These are phyloP conservation scores for Penicillium canescens DNA, from an alignment of 495 filamentous ascomycete species.

Conservation along the genomic window DNA sequence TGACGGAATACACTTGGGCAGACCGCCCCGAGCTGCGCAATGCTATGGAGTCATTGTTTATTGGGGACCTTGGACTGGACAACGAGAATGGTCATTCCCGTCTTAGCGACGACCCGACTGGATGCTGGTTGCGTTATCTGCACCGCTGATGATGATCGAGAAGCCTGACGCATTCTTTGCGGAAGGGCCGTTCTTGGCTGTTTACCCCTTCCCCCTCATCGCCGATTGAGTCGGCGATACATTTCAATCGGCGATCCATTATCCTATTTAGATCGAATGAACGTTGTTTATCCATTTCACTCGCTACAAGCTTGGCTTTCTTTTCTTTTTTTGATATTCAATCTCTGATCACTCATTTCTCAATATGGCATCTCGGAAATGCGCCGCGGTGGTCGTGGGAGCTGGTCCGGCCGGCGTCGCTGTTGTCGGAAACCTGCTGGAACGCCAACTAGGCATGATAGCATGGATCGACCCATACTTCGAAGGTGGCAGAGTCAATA, in stretches of 20 bases:
- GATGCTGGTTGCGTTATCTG: conserved; percentile 32
- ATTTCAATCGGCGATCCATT: conserved; percentile 9
- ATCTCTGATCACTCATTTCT: neutral
- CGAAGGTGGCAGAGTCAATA: conserved; percentile 51
- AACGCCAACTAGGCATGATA: conserved; percentile 48
- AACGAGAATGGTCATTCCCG: neutral
- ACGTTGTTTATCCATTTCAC: conserved; percentile 11
- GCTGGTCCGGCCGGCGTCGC: conserved; percentile 58
- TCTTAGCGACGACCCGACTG: conserved; percentile 22
- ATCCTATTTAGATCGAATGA: conserved; percentile 27
- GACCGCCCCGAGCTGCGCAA: conserved; percentile 8
- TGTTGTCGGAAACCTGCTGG: conserved; percentile 57
- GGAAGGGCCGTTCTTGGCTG: neutral
- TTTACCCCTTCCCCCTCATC: neutral
- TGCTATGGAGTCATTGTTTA: neutral
- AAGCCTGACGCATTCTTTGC: conserved; percentile 18
- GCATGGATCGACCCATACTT: conserved; percentile 57
- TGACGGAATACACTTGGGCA: neutral
- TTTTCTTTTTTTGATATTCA: neutral
- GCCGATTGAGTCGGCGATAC: neutral
- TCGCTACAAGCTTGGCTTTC: conserved; percentile 3
- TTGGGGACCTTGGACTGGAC: neutral
- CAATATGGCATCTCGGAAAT: conserved; percentile 39
- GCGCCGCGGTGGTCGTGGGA: conserved; percentile 56
- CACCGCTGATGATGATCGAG: conserved; percentile 17